Base-by-base conservation (phyloP, 306 rosid species). In the Trichosanthes cucumerina region DNA sequence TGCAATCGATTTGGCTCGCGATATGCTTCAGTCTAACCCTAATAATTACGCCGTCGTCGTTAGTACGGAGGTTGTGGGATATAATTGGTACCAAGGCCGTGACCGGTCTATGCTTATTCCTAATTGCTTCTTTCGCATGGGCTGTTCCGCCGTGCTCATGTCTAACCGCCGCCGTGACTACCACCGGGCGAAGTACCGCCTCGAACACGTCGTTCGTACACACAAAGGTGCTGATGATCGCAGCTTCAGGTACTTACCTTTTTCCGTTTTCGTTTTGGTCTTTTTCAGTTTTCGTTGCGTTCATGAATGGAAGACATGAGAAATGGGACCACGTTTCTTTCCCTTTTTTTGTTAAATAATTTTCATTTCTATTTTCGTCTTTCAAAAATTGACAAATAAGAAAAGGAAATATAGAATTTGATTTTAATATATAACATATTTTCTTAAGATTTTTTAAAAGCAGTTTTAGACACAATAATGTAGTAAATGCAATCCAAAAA, bases 141-240 rank as follows among this genome's bases (percentile, higher is more conserved):
- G 99, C 0, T 91, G 98, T 80, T 96, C 99, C 31, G 99, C 99
- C 33, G 54, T 93, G 50, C 81, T 96, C 59, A 88, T 96, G 5
- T 96, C 99, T 13, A 96, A 96, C 47, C 98, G 98, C 60, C 91
- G 98, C 36, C 91, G 93, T 0, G 99, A 96, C 79, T 87, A 85
- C 75, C 81, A 28, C 60, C 91, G 88, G 0, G 93, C 93, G 9
- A 96, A 96, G 88, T 96, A 92, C 81, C 83, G 92, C 76, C 99
- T 96, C 3, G 99, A 96, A 9, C 97, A 96, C 38, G 80, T 96
- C 57, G 98, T 96, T 57, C 90, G 99, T 1, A 96, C 99, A 0
- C 99, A 96, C 71, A 96, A 96, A 75, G 99, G 98, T 21, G 98
- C 99, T 0, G 96, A 96, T 73, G 93, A 92, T 73, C 93, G 96